Conservation (phyloP, 495 filamentous ascomycete species). For the Penicillium desertorum region DNA sequence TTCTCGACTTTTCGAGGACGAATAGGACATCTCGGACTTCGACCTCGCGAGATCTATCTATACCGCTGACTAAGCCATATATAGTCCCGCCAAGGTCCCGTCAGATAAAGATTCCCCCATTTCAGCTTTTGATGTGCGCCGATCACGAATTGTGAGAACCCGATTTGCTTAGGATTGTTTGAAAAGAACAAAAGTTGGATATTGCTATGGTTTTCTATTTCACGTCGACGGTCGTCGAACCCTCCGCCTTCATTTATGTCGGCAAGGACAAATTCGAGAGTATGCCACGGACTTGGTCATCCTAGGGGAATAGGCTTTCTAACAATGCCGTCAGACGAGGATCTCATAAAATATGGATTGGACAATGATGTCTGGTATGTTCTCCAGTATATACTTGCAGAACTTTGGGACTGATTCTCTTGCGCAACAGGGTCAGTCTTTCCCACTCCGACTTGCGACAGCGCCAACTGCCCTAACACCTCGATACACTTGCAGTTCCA, state of each 20-base stretch:
- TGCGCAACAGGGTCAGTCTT: slow-evolving; percentile 40
- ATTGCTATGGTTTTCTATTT: slow-evolving; percentile 89
- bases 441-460: neutral
- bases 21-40: neutral
- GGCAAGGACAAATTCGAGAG: slow-evolving; percentile 99
- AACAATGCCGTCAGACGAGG: slow-evolving; percentile 69
- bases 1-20: neutral
- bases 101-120: slow-evolving; percentile 10
- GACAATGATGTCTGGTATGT: slow-evolving; percentile 92
- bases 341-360: slow-evolving; percentile 87
- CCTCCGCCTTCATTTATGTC: slow-evolving; percentile 84
- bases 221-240: slow-evolving; percentile 74
- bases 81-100: too few relatives aligned
- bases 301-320: slow-evolving; percentile 18
- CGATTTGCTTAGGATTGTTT: neutral
- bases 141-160: slow-evolving; percentile 5
- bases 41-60: neutral
- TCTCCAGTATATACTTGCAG: neutral
- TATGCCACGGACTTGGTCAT: slow-evolving; percentile 44
- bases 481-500: slow-evolving; percentile 65
- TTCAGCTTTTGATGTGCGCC: slow-evolving; percentile 5
- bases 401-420: slow-evolving; percentile 10
- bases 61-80: slow-evolving; percentile 16
- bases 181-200: neutral
- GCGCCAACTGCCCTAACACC: slow-evolving; percentile 23